Evolutionary conservation across 352 stramenopile species (phyloP).

Genomic region (Achlya hypogyna): DNA sequence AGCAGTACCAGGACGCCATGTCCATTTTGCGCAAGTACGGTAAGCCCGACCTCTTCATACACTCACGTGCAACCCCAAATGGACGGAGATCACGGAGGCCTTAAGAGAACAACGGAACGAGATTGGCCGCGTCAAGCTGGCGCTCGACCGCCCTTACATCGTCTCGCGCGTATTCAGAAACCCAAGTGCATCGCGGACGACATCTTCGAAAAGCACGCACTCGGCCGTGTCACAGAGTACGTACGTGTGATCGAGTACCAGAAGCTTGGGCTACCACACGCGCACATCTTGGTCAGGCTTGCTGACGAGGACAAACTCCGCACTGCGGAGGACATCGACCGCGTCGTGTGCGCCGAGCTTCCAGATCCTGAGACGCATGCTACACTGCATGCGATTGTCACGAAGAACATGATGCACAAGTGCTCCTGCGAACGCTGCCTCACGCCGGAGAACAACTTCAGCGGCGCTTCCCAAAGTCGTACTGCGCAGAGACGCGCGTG

Average conservation of each 20-base stretch:
- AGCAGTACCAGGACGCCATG: slow-evolving; percentile 30
- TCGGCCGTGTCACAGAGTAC: slow-evolving; percentile 24
- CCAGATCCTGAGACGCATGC: slow-evolving; percentile 5
- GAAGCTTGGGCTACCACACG: slow-evolving; percentile 38
- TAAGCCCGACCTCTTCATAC: slow-evolving; percentile 43
- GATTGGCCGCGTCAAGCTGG: slow-evolving; percentile 23
- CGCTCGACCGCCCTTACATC: slow-evolving; percentile 24
- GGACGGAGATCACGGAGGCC: slow-evolving; percentile 29
- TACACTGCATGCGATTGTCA: slow-evolving; percentile 5
- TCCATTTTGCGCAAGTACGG: slow-evolving; percentile 31
- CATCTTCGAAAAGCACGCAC: slow-evolving; percentile 25
- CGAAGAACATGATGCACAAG: slow-evolving; percentile 10
- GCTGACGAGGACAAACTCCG: slow-evolving; percentile 24
- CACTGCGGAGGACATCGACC: slow-evolving; percentile 2
- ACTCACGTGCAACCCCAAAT: slow-evolving; percentile 40
- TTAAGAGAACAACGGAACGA: slow-evolving; percentile 17
- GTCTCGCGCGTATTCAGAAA: slow-evolving; percentile 25
- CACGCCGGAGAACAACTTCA: background rate
- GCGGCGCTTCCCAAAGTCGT: background rate
- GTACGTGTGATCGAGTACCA: slow-evolving; percentile 40
- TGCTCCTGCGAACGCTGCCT: background rate
- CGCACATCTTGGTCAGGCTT: slow-evolving; percentile 39
- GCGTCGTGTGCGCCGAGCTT: slow-evolving; percentile 23
- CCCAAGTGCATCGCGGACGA: slow-evolving; percentile 25
- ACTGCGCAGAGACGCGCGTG: background rate